Conservation (phyloP, 495 filamentous ascomycete species). For the Geoglossum glabrum region DNA sequence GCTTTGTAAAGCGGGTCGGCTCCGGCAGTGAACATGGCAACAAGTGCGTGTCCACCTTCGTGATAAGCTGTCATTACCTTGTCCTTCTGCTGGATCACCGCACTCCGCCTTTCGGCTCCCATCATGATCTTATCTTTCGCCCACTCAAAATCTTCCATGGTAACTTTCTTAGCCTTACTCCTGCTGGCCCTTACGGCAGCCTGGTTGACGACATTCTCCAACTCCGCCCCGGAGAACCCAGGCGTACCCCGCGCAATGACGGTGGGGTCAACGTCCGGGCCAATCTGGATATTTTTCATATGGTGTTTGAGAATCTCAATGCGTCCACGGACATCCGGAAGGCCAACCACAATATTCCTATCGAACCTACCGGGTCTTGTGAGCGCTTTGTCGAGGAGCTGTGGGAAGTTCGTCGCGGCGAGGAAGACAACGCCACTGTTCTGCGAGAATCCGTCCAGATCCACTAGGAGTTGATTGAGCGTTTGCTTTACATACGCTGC, state of each 20-base stretch:
- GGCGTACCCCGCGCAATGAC: constrained; percentile 69
- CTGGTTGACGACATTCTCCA: constrained; percentile 93
- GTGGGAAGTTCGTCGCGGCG: constrained; percentile 87
- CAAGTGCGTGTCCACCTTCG: constrained; percentile 87
- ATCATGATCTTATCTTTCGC: constrained; percentile 97
- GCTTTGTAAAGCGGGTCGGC: constrained; percentile 78
- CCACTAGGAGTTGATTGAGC: constrained; percentile 92
- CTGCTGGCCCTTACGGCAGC: constrained; percentile 82
- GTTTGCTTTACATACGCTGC: constrained; percentile 95
- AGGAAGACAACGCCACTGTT: constrained; percentile 86
- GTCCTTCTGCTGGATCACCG: constrained; percentile 76
- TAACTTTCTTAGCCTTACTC: constrained; percentile 49
- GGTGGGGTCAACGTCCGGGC: constrained; percentile 58
- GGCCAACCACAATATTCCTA: constrained; percentile 65
- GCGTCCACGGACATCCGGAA: constrained; percentile 88
- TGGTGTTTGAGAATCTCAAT: constrained; percentile 84
- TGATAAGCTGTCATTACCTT: constrained; percentile 85
- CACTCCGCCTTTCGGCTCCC: constrained; percentile 75
- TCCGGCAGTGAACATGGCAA: constrained; percentile 57
- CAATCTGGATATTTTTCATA: constrained; percentile 64
- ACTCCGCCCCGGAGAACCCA: constrained; percentile 83
- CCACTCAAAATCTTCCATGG: constrained; percentile 76
- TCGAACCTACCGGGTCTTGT: constrained; percentile 92
- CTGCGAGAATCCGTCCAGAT: constrained; percentile 91
- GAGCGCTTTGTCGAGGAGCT: constrained; percentile 82